These are phyloP conservation scores for Echites panduratus DNA, from an alignment of 257 asterid species.

Conservation along the genomic window DNA sequence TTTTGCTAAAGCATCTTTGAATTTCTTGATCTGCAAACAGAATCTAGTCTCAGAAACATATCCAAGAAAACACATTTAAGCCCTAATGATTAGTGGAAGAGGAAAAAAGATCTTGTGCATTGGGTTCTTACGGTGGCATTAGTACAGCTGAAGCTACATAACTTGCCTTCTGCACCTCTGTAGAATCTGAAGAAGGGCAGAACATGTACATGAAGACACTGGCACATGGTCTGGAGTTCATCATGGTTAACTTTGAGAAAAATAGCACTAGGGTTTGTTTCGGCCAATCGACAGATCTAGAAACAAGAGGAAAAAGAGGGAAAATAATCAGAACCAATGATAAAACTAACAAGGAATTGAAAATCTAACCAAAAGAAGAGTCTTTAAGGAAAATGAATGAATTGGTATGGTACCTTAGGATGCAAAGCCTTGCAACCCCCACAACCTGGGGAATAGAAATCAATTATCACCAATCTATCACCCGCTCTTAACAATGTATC, in stretches of 20 bases:
- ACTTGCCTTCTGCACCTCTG: conserved; percentile 70
- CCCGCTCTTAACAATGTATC: conserved; percentile 67
- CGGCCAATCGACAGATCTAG: conserved; percentile 91
- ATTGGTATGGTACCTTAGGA: conserved; percentile 54
- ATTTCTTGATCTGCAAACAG: conserved; percentile 73
- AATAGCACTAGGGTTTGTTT: conserved; percentile 53
- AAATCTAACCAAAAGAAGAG: background rate
- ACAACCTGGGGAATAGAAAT: conserved; percentile 93
- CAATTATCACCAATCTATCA: conserved; percentile 69
- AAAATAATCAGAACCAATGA: background rate
- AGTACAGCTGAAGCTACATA: conserved; percentile 93
- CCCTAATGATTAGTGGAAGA: background rate
- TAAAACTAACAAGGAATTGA: background rate
- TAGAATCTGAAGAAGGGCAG: conserved; percentile 89
- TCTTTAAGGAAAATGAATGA: background rate
- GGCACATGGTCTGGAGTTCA: conserved; percentile 68
- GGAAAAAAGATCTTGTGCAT: background rate
- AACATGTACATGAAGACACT: conserved; percentile 65
- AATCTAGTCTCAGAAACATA: background rate
- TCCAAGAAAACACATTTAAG: background rate
- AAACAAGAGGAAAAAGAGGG: background rate
- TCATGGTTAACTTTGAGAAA: conserved; percentile 81
- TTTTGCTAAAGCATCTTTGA: conserved; percentile 75
- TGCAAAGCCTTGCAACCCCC: conserved; percentile 92
- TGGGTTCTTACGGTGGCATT: conserved; percentile 69